phyloP scores from a whole-genome alignment of 31 red algal genomes.

The Endocladia muricata region DNA sequence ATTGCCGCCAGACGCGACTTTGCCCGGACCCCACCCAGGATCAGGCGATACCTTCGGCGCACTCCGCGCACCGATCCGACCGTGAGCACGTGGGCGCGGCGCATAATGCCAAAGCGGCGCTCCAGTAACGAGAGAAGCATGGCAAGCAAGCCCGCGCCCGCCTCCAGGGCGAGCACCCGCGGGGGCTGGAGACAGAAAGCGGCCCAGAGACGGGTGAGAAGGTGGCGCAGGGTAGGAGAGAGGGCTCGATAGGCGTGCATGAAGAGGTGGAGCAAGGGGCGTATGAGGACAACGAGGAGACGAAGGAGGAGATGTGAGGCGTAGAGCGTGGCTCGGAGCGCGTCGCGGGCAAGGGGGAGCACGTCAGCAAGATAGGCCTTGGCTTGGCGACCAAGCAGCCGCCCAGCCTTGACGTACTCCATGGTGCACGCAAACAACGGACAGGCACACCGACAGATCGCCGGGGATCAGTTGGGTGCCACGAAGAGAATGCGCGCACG shows the following conservation, averaged over 20 bases:
- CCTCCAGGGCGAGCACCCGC: conserved; percentile 28
- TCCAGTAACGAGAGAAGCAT: conserved; percentile 18
- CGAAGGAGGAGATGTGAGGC: conserved; percentile 14
- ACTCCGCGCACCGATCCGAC: neutral
- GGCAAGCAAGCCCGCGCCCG: neutral
- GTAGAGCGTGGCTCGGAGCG: conserved; percentile 10
- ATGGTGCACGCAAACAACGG: too few species aligned
- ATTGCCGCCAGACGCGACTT: conserved; percentile 42
- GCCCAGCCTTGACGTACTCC: conserved; percentile 25
- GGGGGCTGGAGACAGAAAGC: conserved; percentile 33
- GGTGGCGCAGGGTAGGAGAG: neutral
- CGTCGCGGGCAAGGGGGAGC: conserved; percentile 33
- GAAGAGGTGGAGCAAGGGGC: conserved; percentile 10
- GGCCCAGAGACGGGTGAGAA: conserved; percentile 9
- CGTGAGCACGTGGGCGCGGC: neutral
- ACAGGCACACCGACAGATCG: too few species aligned
- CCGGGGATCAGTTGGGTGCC: too few species aligned
- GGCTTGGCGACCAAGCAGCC: neutral
- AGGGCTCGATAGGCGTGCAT: neutral
- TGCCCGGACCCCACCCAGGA: conserved; percentile 10
- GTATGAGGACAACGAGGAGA: neutral
- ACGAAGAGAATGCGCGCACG: too few species aligned
- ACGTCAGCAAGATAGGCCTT: conserved; percentile 9
- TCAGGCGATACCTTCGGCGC: neutral
- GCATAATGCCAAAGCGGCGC: conserved; percentile 34